These are phyloP conservation scores for Aspergillus quadrilineatus DNA, from an alignment of 2,329 filamentous ascomycete genomes.

Conservation along the genomic window DNA sequence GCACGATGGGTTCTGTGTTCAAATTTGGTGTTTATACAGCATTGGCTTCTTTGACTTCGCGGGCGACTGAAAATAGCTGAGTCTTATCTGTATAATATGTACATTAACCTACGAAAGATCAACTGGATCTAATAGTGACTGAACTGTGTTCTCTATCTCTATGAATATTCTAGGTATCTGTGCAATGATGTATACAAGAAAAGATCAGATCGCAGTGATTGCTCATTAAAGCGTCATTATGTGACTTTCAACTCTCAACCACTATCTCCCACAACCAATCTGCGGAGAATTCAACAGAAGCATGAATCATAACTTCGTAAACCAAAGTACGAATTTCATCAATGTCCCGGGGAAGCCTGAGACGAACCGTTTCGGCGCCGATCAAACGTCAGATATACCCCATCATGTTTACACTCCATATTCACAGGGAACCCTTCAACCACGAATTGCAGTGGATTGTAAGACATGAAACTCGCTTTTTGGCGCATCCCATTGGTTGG, in stretches of 20 bases:
- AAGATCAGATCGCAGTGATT: not conserved
- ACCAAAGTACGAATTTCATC: not conserved
- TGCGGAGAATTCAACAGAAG: not conserved
- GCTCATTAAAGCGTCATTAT: not conserved
- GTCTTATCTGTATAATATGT: not conserved
- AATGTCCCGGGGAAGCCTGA: not conserved
- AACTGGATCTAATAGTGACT: not conserved
- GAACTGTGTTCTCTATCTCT: not conserved
- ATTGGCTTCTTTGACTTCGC: not conserved
- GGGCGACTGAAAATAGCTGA: not conserved
- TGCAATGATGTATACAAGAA: not conserved
- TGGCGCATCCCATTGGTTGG: not conserved
- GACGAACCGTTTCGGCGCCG: not conserved
- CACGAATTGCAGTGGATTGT: not conserved
- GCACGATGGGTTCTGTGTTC: constrained; percentile 1
- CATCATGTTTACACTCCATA: too few species aligned
- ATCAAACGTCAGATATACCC: not conserved
- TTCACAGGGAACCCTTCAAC: not conserved
- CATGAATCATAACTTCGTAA: not conserved
- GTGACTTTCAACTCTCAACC: too few species aligned
- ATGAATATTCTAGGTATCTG: not conserved
- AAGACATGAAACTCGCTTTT: not conserved
- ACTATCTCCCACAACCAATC: too few species aligned
- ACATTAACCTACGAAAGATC: not conserved
- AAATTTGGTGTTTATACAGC: constrained; percentile 6